A percentile compares a stretch with the other conserved stretches of the same genome.
Evolutionary conservation across 169 alveolate genomes (phyloP).

Genomic region (Cryptosporidium sp.): DNA sequence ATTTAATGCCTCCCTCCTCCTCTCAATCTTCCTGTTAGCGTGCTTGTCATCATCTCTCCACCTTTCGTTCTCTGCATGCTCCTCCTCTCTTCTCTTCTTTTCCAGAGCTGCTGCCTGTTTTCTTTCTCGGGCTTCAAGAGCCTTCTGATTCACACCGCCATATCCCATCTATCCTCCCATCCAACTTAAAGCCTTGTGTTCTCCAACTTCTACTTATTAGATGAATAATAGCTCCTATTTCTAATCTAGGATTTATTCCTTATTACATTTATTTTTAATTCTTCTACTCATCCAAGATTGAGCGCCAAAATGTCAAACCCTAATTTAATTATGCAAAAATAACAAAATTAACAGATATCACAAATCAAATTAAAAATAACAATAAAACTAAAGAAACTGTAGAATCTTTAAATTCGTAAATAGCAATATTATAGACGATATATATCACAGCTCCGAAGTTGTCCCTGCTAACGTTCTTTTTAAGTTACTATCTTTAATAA

Average conservation of each 20-base stretch:
- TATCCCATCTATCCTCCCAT: constrained; percentile 44
- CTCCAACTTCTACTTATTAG: background rate
- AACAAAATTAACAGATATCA: background rate
- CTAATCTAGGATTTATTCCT: background rate
- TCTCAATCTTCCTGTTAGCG: constrained; percentile 57
- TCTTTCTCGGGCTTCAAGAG: constrained; percentile 73
- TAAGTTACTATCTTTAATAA: background rate
- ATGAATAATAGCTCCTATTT: background rate
- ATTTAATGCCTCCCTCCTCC: constrained; percentile 29
- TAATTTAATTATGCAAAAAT: constrained; percentile 1
- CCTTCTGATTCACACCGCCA: constrained; percentile 71
- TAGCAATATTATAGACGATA: background rate
- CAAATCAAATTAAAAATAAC: background rate
- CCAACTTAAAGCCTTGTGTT: background rate
- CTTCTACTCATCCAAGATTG: background rate
- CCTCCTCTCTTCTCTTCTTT: constrained; percentile 57
- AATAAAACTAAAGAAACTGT: background rate
- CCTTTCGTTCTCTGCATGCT: constrained; percentile 50
- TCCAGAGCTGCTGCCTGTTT: constrained; percentile 69
- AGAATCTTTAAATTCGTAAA: background rate
- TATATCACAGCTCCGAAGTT: background rate
- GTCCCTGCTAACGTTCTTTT: background rate
- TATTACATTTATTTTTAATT: background rate
- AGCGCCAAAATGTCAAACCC: background rate
- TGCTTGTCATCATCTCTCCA: constrained; percentile 69